Base-by-base conservation (phyloP, 805 yeast species). In the Wickerhamomyces bisporus region DNA sequence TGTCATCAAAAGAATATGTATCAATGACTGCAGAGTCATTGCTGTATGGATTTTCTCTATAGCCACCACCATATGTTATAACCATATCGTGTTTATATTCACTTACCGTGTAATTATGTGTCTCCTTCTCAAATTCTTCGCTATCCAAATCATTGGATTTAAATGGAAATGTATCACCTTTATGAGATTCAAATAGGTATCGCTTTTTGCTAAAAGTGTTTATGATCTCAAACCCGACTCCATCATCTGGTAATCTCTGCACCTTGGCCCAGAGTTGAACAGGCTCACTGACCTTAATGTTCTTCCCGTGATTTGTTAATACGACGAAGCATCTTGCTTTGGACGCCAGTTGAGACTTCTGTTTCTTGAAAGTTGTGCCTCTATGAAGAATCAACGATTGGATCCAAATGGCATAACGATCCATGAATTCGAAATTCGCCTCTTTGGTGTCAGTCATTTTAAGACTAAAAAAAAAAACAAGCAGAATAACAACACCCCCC, bases 181-280 rank as follows among this genome's bases (percentile, higher is more conserved):
- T 21, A 17, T 18, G 18, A 32, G n/a, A 17, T 15, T 23, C 21
- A n/a, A 32, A 32, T 5, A 3, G 4, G 20, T 23, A 32, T 19
- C 36, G 12, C 34, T 36, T 28, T 10, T 16, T 21, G 7, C 12
- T 11, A n/a, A 14, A n/a, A 6, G 34, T 12, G 24, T 43, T 29
- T 6, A 43, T 37, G 12, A 37, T 18, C 34, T 40, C 47, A n/a
- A 43, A 24, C 16, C 40, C 39, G 5, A 40, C 32, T 12, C n/a
- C 13, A 28, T 36, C 21, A 8, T 27, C 31, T 7, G 20, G n/a
- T 10, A 42, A 14, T 19, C 19, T 30, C 16, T 29, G 32, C n/a
- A 43, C 36, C 14, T 40, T 39, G 6, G 39, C 43, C 39, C 40
- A 43, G 5, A 36, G 16, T 2, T 11, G 5, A 12, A 41, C 28